Evolutionary conservation across 1,139 yeast species (phyloP).

Genomic region (Saccharomyces hybrid): DNA sequence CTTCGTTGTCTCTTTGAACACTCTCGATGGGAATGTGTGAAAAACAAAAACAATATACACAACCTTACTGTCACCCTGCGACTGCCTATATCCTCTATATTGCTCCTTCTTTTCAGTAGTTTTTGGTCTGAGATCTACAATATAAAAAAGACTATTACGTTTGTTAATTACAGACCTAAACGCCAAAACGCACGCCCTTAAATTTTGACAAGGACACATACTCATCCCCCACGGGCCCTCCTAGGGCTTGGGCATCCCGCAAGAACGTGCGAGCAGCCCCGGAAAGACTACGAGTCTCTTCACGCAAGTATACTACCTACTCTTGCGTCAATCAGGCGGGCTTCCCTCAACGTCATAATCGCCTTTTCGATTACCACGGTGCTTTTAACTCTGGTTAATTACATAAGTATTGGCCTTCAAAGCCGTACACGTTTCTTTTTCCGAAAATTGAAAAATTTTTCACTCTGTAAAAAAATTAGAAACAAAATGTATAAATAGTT

Average conservation of each 20-base stretch:
- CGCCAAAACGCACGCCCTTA: not conserved
- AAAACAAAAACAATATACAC: not conserved
- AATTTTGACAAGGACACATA: not conserved
- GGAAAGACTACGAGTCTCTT: not conserved
- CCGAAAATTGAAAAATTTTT: not conserved
- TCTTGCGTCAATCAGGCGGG: not conserved
- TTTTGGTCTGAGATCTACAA: not conserved
- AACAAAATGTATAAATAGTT: not conserved
- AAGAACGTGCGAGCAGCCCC: not conserved
- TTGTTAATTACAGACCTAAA: not conserved
- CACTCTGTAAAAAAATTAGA: not conserved
- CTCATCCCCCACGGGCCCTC: not conserved
- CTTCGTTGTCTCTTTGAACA: not conserved
- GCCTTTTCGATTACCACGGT: not conserved
- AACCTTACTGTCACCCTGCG: not conserved
- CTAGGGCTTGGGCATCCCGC: not conserved
- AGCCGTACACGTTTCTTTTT: conserved; percentile 1
- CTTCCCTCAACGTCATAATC: not conserved
- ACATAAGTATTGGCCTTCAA: not conserved
- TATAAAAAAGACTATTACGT: not conserved
- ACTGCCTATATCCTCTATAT: too few species aligned
- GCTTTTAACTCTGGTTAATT: not conserved
- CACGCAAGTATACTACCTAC: not conserved
- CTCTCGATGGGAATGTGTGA: not conserved
- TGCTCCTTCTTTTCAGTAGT: not conserved